phyloP scores from a whole-genome alignment of 371 early-diverging fungal species.

The Rhizopus delemar region DNA sequence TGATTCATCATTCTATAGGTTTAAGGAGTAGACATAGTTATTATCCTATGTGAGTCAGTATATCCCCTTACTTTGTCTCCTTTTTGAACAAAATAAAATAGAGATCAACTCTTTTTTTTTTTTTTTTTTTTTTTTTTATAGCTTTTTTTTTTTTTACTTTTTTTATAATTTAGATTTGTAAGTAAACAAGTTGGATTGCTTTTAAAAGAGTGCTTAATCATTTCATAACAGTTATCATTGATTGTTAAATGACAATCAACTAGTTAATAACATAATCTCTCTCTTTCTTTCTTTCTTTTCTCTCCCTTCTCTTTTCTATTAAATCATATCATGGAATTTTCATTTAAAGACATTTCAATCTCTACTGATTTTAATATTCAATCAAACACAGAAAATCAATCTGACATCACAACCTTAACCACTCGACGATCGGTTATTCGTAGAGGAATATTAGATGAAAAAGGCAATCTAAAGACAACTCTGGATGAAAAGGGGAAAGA shows the following conservation, averaged over 20 bases:
- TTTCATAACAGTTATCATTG: too few species aligned
- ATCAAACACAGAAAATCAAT: conserved; percentile 8
- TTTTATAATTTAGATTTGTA: too few species aligned
- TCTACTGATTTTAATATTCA: not conserved
- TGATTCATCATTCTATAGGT: too few species aligned
- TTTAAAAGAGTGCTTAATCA: too few species aligned
- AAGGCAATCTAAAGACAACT: not conserved
- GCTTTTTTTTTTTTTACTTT: too few species aligned
- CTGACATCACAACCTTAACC: conserved; percentile 64
- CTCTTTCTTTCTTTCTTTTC: conserved; percentile 2
- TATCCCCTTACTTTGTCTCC: not conserved
- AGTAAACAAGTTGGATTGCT: too few species aligned
- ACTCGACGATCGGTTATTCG: conserved; percentile 25
- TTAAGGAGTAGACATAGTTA: not conserved
- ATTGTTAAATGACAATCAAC: too few species aligned
- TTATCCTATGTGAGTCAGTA: not conserved
- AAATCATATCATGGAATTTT: conserved; percentile 11
- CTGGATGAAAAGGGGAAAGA: not conserved
- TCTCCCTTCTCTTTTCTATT: not conserved
- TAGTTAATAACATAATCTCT: not conserved
- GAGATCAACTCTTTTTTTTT: too few species aligned
- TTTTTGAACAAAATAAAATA: not conserved
- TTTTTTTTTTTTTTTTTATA: too few species aligned
- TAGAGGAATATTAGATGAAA: conserved; percentile 26
- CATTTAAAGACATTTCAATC: conserved; percentile 17